Conservation (phyloP, 2,329 filamentous ascomycete species). For the Sphaerulina musiva region DNA sequence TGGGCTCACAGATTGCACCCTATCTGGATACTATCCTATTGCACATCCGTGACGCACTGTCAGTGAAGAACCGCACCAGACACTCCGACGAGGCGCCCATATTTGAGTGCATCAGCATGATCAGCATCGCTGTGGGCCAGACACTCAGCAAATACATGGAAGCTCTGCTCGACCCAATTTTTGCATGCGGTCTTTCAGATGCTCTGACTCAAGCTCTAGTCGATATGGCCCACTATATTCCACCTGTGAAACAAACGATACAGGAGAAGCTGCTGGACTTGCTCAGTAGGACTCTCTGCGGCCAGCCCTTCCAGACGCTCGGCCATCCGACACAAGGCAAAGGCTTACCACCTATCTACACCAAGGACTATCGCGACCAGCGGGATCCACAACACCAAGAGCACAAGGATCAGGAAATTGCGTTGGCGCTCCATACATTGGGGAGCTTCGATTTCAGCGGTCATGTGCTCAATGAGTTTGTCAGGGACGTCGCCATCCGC, state of each 20-base stretch:
- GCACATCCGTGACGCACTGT: slow-evolving; percentile 85
- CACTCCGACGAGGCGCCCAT: slow-evolving; percentile 64
- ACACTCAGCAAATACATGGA: slow-evolving; percentile 98
- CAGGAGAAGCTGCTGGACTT: slow-evolving; percentile 92
- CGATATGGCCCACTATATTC: slow-evolving; percentile 98
- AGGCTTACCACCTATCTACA: slow-evolving; percentile 71
- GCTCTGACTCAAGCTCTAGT: slow-evolving; percentile 92
- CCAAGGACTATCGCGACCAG: slow-evolving; percentile 61
- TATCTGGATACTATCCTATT: slow-evolving; percentile 92
- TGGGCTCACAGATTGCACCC: slow-evolving; percentile 88
- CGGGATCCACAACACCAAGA: slow-evolving; percentile 79
- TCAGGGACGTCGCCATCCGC: slow-evolving; percentile 93
- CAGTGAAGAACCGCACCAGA: slow-evolving; percentile 64
- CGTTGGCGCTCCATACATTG: slow-evolving; percentile 84
- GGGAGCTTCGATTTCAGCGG: slow-evolving; percentile 95
- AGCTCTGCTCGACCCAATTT: slow-evolving; percentile 87
- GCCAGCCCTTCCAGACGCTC: slow-evolving; percentile 83
- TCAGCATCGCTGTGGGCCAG: slow-evolving; percentile 91
- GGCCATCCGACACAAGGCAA: slow-evolving; percentile 87
- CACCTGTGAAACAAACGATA: slow-evolving; percentile 84
- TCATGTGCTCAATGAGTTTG: slow-evolving; percentile 95
- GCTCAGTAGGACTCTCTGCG: slow-evolving; percentile 87
- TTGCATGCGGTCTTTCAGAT: slow-evolving; percentile 88
- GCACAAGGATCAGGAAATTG: slow-evolving; percentile 75
- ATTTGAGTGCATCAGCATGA: slow-evolving; percentile 95